Conservation (phyloP, 495 filamentous ascomycete genomes). For the Tricharina praecox region DNA sequence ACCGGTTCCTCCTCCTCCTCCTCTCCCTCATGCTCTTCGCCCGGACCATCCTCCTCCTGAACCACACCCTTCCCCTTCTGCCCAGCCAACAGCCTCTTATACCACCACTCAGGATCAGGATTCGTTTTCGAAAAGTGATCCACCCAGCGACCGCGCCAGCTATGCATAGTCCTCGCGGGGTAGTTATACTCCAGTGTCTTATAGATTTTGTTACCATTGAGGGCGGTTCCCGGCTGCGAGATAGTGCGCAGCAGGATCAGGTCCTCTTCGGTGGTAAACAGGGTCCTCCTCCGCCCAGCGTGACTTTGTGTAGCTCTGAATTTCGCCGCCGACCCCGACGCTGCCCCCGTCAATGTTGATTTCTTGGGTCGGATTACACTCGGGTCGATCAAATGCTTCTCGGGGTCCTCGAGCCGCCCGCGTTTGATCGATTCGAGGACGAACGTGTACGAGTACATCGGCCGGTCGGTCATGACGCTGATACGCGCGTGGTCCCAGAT, state of each 20-base stretch:
- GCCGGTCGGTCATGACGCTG: not conserved
- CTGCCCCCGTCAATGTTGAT: no score
- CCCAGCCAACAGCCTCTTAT: slow-evolving; percentile 1
- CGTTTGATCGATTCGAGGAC: not conserved
- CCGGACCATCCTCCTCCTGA: slow-evolving; percentile 19
- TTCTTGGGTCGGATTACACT: no score
- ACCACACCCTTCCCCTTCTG: slow-evolving; percentile 33
- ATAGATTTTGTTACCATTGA: slow-evolving; percentile 1
- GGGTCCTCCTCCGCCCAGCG: not conserved
- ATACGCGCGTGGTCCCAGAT: not conserved
- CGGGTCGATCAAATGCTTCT: not conserved
- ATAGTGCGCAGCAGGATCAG: not conserved
- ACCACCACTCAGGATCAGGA: not conserved
- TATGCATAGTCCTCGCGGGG: not conserved
- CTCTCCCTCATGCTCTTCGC: not conserved
- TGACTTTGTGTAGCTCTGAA: no score
- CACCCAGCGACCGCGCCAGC: slow-evolving; percentile 7
- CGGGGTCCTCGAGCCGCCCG: not conserved
- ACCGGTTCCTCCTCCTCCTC: slow-evolving; percentile 26
- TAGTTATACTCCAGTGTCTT: not conserved
- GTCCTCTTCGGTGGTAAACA: slow-evolving; percentile 3
- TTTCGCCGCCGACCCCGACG: not conserved
- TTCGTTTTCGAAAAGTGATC: slow-evolving; percentile 15
- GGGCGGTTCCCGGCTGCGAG: not conserved
- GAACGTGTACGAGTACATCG: not conserved